phyloP scores from a whole-genome alignment of 192 early-diverging fungal genomes.

The Entophlyctis luteolus region DNA sequence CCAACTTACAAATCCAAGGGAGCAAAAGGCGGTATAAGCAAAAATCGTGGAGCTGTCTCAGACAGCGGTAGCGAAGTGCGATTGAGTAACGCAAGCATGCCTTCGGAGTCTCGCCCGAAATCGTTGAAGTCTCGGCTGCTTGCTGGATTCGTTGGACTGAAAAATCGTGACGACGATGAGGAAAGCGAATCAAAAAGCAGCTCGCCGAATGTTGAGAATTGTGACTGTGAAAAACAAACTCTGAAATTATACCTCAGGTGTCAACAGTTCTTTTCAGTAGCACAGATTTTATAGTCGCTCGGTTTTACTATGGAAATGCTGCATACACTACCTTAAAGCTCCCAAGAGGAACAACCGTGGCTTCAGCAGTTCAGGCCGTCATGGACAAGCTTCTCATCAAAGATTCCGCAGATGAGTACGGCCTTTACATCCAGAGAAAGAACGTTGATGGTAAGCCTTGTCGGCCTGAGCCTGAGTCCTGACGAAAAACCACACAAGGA shows the following conservation, averaged over 20 bases:
- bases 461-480: not conserved
- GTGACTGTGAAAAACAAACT: no score
- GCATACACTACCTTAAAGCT: slow-evolving; percentile 41
- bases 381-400: slow-evolving; percentile 43
- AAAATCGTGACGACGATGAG: not conserved
- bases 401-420: slow-evolving; percentile 33
- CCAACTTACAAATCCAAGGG: not conserved
- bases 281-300: slow-evolving; percentile 19
- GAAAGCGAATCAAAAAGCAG: not conserved
- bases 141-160: not conserved
- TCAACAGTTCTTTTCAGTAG: not conserved
- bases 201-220: not conserved
- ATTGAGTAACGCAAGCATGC: not conserved
- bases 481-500: not conserved
- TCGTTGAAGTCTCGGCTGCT: slow-evolving; percentile 11
- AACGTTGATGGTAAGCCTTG: slow-evolving; percentile 17
- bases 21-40: not conserved
- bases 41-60: not conserved
- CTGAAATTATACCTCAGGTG: no score
- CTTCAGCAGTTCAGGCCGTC: slow-evolving; percentile 17
- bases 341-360: slow-evolving; percentile 27
- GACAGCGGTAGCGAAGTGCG: not conserved
- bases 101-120: not conserved
- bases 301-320: slow-evolving; percentile 47
- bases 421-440: slow-evolving; percentile 29